These are phyloP conservation scores for Thraustotheca clavata DNA, from an alignment of 352 stramenopile genomes.

Conservation along the genomic window DNA sequence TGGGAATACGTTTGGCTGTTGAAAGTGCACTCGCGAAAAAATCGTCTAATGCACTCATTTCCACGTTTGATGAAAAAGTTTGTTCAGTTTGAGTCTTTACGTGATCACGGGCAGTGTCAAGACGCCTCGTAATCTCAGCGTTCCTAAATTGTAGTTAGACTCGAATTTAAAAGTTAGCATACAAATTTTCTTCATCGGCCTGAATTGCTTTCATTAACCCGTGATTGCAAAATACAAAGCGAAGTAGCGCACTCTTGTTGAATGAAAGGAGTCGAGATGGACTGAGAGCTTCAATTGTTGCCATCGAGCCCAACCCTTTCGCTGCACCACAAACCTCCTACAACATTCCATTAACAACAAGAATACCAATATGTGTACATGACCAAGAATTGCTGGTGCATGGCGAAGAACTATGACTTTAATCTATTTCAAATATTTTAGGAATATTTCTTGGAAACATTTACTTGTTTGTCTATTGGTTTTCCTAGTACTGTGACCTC, in stretches of 20 bases:
- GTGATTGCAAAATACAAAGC: constrained; percentile 4
- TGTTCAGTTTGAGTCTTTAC: neutral
- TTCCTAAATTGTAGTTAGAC: neutral
- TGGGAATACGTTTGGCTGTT: neutral
- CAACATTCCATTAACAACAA: constrained; percentile 26
- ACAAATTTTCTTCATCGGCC: neutral
- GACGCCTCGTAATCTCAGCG: neutral
- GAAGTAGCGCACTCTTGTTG: neutral
- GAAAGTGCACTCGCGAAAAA: constrained; percentile 11
- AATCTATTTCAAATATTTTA: constrained; percentile 13
- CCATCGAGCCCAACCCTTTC: neutral
- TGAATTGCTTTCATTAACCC: neutral
- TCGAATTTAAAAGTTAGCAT: neutral
- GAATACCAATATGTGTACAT: constrained; percentile 37
- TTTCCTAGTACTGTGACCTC: neutral
- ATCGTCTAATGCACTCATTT: constrained; percentile 10
- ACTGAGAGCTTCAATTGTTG: constrained; percentile 40
- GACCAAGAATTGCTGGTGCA: constrained; percentile 59
- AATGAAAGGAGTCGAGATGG: constrained; percentile 33
- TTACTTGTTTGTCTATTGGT: constrained; percentile 8
- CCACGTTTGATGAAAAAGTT: neutral
- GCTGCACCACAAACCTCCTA: constrained; percentile 5
- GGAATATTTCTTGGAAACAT: neutral
- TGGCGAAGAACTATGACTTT: constrained; percentile 48
- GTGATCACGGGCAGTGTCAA: neutral